Evolutionary conservation across 495 filamentous ascomycete species (phyloP).

Genomic region (Neurospora hispaniola): DNA sequence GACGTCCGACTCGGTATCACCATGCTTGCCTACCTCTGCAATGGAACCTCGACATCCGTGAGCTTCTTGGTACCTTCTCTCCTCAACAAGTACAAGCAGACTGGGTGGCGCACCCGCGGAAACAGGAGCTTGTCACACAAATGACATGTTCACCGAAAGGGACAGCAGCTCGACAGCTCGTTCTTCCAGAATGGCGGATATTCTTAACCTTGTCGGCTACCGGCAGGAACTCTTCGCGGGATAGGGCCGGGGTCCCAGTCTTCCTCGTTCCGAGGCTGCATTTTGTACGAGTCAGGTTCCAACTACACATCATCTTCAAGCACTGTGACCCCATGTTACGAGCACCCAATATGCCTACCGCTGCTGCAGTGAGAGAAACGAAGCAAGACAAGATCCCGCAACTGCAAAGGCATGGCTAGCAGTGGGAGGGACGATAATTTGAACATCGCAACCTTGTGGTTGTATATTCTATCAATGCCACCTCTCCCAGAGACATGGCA

Average conservation of each 20-base stretch:
- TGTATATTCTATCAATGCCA: conserved; percentile 2
- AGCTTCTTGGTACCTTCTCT: not conserved
- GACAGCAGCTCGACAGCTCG: not conserved
- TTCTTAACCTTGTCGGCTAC: not conserved
- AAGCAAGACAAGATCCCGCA: conserved; percentile 2
- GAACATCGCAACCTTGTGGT: conserved; percentile 4
- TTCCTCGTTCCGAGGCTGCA: not conserved
- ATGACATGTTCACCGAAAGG: not conserved
- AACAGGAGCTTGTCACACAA: not conserved
- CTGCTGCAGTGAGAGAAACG: not conserved
- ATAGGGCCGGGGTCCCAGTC: not conserved
- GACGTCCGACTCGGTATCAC: not conserved
- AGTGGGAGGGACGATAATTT: conserved; percentile 11
- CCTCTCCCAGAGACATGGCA: conserved; percentile 13
- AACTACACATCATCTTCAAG: not conserved
- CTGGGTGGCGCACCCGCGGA: not conserved
- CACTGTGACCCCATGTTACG: not conserved
- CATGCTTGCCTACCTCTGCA: not conserved
- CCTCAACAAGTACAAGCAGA: not conserved
- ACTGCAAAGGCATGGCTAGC: conserved; percentile 3
- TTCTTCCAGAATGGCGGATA: not conserved
- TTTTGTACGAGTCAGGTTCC: not conserved
- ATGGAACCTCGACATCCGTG: not conserved
- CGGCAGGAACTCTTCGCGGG: not conserved
- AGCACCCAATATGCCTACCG: not conserved